Percentiles rank a stretch among this genome's conserved stretches.
Conservation (phyloP, 148 eudicot species). For the Polygonum aviculare region DNA sequence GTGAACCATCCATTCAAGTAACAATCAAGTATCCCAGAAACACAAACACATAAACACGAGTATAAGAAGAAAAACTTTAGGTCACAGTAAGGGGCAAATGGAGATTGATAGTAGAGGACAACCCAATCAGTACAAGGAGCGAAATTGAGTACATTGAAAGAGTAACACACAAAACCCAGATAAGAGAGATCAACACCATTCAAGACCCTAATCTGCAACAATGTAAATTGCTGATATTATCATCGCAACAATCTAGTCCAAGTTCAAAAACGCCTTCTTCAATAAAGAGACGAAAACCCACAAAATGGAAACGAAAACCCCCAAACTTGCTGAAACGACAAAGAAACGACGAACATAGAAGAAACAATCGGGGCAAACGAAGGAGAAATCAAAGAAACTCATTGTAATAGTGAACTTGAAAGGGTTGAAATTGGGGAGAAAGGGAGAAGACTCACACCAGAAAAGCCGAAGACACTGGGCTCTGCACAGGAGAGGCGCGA, state of each 20-base stretch:
- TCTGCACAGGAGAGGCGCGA: conserved; percentile 1
- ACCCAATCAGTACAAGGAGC: neutral
- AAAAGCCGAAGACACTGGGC: neutral
- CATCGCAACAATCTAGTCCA: neutral
- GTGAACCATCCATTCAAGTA: neutral
- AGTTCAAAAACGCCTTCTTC: neutral
- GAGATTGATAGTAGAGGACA: neutral
- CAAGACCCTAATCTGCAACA: neutral
- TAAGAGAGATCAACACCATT: neutral
- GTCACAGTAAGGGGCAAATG: neutral
- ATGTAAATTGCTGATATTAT: neutral
- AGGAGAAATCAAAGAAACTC: neutral
- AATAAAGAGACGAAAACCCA: neutral
- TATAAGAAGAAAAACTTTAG: neutral
- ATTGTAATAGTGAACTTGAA: neutral
- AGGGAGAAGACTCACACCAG: neutral
- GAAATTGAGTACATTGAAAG: neutral
- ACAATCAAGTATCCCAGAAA: neutral
- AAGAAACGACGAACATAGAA: neutral
- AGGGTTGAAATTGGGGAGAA: neutral
- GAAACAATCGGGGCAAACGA: neutral
- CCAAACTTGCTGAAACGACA: neutral
- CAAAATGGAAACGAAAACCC: neutral
- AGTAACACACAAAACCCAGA: neutral
- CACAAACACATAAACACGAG: neutral